Evolutionary conservation across 371 early-diverging fungal species (phyloP).

Genomic region (Mucor mucedo): DNA sequence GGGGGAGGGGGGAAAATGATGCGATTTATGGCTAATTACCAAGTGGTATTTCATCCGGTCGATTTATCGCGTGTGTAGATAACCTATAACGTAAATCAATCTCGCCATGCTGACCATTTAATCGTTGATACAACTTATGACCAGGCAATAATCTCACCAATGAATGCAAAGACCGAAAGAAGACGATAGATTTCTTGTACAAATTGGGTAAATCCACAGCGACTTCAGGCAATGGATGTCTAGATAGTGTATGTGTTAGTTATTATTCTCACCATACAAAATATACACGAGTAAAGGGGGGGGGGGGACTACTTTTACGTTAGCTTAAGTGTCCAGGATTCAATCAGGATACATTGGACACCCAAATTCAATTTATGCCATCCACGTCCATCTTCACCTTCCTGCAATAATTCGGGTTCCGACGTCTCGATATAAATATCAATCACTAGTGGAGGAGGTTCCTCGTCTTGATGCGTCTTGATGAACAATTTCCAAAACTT

Average conservation of each 20-base stretch:
- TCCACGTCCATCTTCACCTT: slow-evolving; percentile 7
- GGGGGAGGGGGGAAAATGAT: no score
- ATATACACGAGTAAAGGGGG: not conserved
- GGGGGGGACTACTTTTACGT: slow-evolving; percentile 48
- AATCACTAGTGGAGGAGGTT: slow-evolving; percentile 32
- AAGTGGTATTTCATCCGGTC: slow-evolving; percentile 59
- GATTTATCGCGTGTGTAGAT: slow-evolving; percentile 42
- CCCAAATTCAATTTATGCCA: slow-evolving; percentile 9
- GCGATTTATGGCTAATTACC: slow-evolving; percentile 39
- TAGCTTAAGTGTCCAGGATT: slow-evolving; percentile 78
- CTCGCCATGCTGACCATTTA: slow-evolving; percentile 34
- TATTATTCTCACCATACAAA: not conserved
- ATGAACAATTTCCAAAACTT: slow-evolving; percentile 70
- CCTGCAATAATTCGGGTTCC: slow-evolving; percentile 27
- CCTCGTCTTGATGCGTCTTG: slow-evolving; percentile 55
- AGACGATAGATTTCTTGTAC: slow-evolving; percentile 85
- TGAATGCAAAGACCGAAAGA: slow-evolving; percentile 83
- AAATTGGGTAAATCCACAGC: slow-evolving; percentile 77
- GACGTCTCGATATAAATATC: slow-evolving; percentile 21
- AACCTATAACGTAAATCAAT: slow-evolving; percentile 71
- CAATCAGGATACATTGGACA: slow-evolving; percentile 62
- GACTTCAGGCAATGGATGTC: slow-evolving; percentile 45
- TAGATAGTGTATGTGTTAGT: no score
- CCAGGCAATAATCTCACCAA: slow-evolving; percentile 79
- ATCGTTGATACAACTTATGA: slow-evolving; percentile 59